Evolutionary conservation across 208 protist species (phyloP), one percentile per base, ranked within the genome.

Genomic region (Porcisia deanei): DNA sequence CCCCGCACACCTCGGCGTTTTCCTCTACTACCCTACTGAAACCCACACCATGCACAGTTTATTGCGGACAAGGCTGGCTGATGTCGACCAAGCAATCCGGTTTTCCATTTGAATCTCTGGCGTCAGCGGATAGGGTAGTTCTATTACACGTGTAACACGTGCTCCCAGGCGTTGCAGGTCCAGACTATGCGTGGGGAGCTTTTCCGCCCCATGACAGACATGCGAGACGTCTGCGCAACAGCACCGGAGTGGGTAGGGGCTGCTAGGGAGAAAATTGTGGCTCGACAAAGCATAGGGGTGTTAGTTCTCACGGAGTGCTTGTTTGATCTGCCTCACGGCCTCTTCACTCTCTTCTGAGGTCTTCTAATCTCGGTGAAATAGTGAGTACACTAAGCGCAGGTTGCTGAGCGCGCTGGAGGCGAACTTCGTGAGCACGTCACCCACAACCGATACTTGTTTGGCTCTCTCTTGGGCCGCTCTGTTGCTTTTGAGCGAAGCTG

Each of bases 71-170:
- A 67, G 80, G 16, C 73, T 90, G 25, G 45, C 59, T 2, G 76
- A 73, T 12, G 77, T 85, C 10, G n/a, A 88, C 12, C 30, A 54
- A 18, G 78, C 79, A 57, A 69, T 90, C 8, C 25, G 73, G 39
- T 60, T 53, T 6, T 92, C 91, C 52, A 53, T 30, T 88, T 10
- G 68, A 64, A 16, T 57, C 53, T 30, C 63, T 68, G 3, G 41
- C 22, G 4, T 81, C 75, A n/a, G 72, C 45, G 2, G 72, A 88
- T 43, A 81, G 89, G 75, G 81, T 90, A 64, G 53, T 92, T 10
- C 57, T 89, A 25, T 49, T 93, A 1, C 85, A 92, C 75, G 85
- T 95, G 22, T 83, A 91, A 75, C 85, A 90, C 69, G 55, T 94
- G 22, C 84, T 76, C 41, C 25, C 76, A 8, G 52, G 71, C 45